Evolutionary conservation across 306 rosid species (phyloP).

Genomic region (Citrullus amarus): DNA sequence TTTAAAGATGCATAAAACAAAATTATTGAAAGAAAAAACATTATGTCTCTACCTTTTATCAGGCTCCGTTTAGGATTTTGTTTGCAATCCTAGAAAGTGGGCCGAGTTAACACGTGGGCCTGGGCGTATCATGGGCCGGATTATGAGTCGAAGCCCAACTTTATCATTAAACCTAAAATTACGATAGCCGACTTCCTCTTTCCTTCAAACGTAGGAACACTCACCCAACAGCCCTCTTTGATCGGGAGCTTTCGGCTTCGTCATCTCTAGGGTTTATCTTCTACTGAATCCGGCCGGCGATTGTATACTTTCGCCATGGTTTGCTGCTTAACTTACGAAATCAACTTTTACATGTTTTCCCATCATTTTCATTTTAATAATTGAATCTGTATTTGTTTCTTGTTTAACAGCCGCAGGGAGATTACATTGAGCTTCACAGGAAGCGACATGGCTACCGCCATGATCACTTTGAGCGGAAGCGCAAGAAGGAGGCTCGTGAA

Average conservation of each 20-base stretch:
- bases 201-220: neutral
- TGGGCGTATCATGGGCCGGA: neutral
- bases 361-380: neutral
- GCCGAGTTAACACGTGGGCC: neutral
- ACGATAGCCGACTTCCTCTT: too few relatives aligned
- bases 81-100: neutral
- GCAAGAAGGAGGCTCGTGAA: constrained; percentile 85
- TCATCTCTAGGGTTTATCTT: neutral
- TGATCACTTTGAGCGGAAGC: constrained; percentile 83
- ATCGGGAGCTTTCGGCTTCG: neutral
- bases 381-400: neutral
- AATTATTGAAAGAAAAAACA: too few relatives aligned
- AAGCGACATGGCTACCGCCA: constrained; percentile 75
- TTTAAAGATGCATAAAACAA: too few relatives aligned
- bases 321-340: neutral
- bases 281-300: neutral
- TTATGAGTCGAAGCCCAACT: neutral
- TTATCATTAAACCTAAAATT: neutral
- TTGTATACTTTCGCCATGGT: neutral
- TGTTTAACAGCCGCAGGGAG: constrained; percentile 86
- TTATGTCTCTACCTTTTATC: too few relatives aligned
- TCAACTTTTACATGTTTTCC: neutral
- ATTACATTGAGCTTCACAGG: constrained; percentile 82
- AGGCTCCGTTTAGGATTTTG: too few relatives aligned
- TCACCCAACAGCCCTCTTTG: neutral